phyloP scores from a whole-genome alignment of 345 rosid species.

The Moringa oleifera region DNA sequence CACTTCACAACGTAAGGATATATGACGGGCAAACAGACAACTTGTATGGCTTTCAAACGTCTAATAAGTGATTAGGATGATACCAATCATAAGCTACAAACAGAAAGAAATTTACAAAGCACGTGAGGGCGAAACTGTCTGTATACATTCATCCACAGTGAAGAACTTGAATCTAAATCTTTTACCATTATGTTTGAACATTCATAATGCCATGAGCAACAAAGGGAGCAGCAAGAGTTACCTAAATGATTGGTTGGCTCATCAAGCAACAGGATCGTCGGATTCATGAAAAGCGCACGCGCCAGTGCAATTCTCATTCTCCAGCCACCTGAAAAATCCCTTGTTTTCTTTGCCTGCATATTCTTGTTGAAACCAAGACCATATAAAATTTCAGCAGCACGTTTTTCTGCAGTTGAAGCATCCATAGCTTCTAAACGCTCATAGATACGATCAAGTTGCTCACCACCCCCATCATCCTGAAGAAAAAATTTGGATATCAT shows the following conservation, averaged over 20 bases:
- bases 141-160: too few relatives aligned
- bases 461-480: slow-evolving; percentile 98
- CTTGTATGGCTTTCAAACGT: too few relatives aligned
- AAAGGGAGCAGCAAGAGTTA: slow-evolving; percentile 19
- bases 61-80: too few relatives aligned
- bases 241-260: slow-evolving; percentile 99
- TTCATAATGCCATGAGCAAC: too few relatives aligned
- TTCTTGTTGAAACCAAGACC: slow-evolving; percentile 93
- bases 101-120: too few relatives aligned
- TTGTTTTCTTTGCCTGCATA: slow-evolving; percentile 91
- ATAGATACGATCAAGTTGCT: slow-evolving; percentile 78
- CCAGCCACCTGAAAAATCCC: slow-evolving; percentile 99
- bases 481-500: background rate
- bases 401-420: slow-evolving; percentile 96
- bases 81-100: too few relatives aligned
- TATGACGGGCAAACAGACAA: too few relatives aligned
- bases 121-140: too few relatives aligned
- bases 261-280: slow-evolving; percentile 90
- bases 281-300: slow-evolving; percentile 89
- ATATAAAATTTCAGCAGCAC: slow-evolving; percentile 92
- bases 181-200: too few relatives aligned
- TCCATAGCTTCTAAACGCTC: slow-evolving; percentile 92
- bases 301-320: slow-evolving; percentile 99
- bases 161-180: too few relatives aligned
- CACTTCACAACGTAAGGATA: too few relatives aligned